Percentiles rank a stretch among this genome's conserved stretches.
phyloP scores from a whole-genome alignment of 495 filamentous ascomycete genomes.

The Neurospora sp. region DNA sequence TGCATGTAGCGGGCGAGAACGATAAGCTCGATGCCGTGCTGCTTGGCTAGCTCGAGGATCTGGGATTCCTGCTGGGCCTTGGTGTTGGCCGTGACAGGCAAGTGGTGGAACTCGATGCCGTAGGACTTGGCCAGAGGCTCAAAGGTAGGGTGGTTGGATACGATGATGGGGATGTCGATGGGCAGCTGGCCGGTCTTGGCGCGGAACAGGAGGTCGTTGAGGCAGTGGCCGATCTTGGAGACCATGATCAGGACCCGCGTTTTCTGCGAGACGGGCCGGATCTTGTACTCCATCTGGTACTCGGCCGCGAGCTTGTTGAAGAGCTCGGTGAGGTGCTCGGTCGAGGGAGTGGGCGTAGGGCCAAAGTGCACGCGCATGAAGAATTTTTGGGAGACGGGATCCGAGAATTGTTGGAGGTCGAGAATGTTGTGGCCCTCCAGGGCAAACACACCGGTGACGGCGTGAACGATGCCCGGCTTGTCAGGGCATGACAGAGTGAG shows the following conservation, averaged over 20 bases:
- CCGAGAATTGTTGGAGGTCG: slow-evolving; percentile 65
- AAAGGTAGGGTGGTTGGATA: slow-evolving; percentile 69
- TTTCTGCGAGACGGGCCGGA: slow-evolving; percentile 51
- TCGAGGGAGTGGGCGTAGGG: slow-evolving; percentile 29
- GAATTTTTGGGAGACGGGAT: slow-evolving; percentile 54
- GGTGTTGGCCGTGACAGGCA: slow-evolving; percentile 55
- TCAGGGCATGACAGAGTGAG: slow-evolving; percentile 68
- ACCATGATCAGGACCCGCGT: slow-evolving; percentile 69
- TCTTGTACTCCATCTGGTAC: slow-evolving; percentile 51
- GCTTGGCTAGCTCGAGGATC: slow-evolving; percentile 52
- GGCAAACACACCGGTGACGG: slow-evolving; percentile 61
- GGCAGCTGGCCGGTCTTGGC: slow-evolving; percentile 50
- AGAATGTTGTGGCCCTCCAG: slow-evolving; percentile 58
- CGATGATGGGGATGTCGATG: slow-evolving; percentile 57
- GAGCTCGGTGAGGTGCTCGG: slow-evolving; percentile 34
- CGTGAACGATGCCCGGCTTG: slow-evolving; percentile 65
- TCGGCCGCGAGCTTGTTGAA: slow-evolving; percentile 46
- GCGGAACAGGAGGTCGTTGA: slow-evolving; percentile 72
- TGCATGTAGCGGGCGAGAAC: slow-evolving; percentile 79
- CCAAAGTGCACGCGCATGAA: slow-evolving; percentile 72
- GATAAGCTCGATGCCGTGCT: slow-evolving; percentile 58
- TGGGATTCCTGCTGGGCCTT: slow-evolving; percentile 56
- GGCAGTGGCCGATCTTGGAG: slow-evolving; percentile 69
- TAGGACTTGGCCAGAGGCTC: slow-evolving; percentile 54
- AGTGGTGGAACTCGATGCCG: slow-evolving; percentile 61